Base-by-base conservation (phyloP, 1,139 yeast species). In the Kazachstania sp. region DNA sequence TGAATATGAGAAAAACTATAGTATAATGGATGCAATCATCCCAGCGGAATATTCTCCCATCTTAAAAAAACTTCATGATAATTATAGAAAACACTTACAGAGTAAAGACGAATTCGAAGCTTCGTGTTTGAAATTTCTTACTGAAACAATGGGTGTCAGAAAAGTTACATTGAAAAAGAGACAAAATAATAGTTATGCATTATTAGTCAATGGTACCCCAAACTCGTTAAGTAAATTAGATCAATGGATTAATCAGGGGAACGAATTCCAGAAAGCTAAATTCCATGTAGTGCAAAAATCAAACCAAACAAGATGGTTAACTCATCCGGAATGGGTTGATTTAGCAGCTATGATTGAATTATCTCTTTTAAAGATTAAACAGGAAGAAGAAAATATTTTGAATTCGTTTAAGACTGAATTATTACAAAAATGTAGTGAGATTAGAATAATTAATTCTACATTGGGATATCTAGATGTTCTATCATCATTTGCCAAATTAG, bases 391-490 rank as follows among this genome's bases (percentile, higher is more conserved):
- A 3, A 49, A 37, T 4, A 57, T 67, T 3, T 48, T 69, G 18
- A 54, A 53, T 35, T 44, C 49, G 0, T 56, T 69, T 31, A 63
- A 60, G 26, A 51, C 49, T 4, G 54, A 55, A 41, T 68, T 69
- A 37, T 53, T 69, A 6, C 46, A 51, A 3, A 56, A 54, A 37
- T 60, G 70, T 44, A 41, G 59, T 36, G 50, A 57, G 6, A 52
- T 69, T 12, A 53, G 72, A 44, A 45, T 53, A 16, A 56, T 65
- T 31, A 59, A 70, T 13, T 56, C 58, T 40, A 58, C 73, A 43
- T 68, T 82, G 26, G 96, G 87, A 53, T 75, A 75, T 49, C 60
- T 90, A 7, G 98, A 92, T 64, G 80, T 84, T 0, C 71, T 85
- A 0, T 66, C 79, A 8, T 83, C 95, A 0, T 86, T 92, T 65